These are phyloP conservation scores for Strobilomyces echinocephalus DNA, from an alignment of 768 basidiomycete species.

Conservation along the genomic window DNA sequence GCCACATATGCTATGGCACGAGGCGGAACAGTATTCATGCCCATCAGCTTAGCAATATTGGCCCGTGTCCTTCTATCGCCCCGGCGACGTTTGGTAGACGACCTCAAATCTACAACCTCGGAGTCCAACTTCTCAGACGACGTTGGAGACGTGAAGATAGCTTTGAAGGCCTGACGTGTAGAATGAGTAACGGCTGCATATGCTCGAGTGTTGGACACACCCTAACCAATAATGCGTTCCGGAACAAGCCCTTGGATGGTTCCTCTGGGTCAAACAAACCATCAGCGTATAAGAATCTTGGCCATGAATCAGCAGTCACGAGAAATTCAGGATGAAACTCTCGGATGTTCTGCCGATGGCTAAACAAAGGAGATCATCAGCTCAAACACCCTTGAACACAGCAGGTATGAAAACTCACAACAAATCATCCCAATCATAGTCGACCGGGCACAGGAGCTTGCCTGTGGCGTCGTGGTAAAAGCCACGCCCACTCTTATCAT, in stretches of 20 bases:
- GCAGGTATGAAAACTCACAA: no score
- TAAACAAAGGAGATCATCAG: neutral
- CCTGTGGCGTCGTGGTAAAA: neutral
- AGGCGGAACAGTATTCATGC: neutral
- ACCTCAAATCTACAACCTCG: neutral
- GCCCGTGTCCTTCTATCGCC: neutral
- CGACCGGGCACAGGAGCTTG: neutral
- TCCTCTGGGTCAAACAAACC: neutral
- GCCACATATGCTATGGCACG: slow-evolving; percentile 6
- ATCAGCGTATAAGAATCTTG: neutral
- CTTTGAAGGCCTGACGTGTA: neutral
- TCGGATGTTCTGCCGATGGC: neutral
- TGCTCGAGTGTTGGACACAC: neutral
- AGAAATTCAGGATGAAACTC: neutral
- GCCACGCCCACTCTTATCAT: neutral
- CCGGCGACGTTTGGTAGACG: neutral
- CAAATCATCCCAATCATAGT: neutral
- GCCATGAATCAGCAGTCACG: slow-evolving; percentile 1
- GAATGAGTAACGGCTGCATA: neutral
- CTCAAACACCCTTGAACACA: no score
- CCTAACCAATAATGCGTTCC: neutral
- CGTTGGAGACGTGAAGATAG: slow-evolving; percentile 1
- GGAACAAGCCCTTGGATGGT: neutral
- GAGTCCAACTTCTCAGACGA: neutral
- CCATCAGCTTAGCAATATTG: neutral